Percentiles rank a stretch among this genome's conserved stretches.
Conservation (phyloP, 495 filamentous ascomycete species). For the Talaromyces stipitatus region DNA sequence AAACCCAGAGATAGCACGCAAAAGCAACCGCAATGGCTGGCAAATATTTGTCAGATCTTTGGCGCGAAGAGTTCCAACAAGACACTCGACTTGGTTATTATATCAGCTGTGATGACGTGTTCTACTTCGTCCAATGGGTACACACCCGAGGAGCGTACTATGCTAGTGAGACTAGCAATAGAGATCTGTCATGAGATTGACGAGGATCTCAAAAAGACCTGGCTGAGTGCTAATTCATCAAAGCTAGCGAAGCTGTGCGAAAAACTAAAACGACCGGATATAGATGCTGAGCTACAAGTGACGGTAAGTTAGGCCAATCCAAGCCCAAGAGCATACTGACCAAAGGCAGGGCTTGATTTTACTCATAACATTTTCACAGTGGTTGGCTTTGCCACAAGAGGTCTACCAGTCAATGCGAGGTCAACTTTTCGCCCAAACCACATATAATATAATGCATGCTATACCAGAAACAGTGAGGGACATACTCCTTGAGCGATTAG, state of each 20-base stretch:
- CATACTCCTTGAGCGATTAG: neutral
- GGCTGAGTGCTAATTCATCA: slow-evolving; percentile 32
- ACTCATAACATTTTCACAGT: slow-evolving; percentile 22
- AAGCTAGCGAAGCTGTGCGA: slow-evolving; percentile 46
- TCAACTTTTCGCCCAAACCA: slow-evolving; percentile 18
- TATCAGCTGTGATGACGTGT: slow-evolving; percentile 46
- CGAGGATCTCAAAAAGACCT: slow-evolving; percentile 27
- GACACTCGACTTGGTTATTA: slow-evolving; percentile 46
- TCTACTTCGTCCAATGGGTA: slow-evolving; percentile 32
- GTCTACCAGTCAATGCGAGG: slow-evolving; percentile 19
- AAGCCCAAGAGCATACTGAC: slow-evolving; percentile 6
- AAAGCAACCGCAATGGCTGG: slow-evolving; percentile 23
- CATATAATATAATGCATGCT: neutral
- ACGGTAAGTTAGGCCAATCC: slow-evolving; percentile 24
- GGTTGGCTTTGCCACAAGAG: slow-evolving; percentile 14
- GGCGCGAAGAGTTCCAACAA: slow-evolving; percentile 41
- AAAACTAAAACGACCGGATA: slow-evolving; percentile 34
- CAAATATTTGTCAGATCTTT: slow-evolving; percentile 41
- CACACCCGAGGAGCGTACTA: slow-evolving; percentile 29
- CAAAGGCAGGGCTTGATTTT: slow-evolving; percentile 30
- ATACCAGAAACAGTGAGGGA: neutral
- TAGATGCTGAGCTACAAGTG: slow-evolving; percentile 34
- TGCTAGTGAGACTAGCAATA: slow-evolving; percentile 44
- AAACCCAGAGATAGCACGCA: neutral
- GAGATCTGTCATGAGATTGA: slow-evolving; percentile 39